phyloP scores from a whole-genome alignment of 2,329 filamentous ascomycete genomes.

The Colletotrichum chlorophyti region DNA sequence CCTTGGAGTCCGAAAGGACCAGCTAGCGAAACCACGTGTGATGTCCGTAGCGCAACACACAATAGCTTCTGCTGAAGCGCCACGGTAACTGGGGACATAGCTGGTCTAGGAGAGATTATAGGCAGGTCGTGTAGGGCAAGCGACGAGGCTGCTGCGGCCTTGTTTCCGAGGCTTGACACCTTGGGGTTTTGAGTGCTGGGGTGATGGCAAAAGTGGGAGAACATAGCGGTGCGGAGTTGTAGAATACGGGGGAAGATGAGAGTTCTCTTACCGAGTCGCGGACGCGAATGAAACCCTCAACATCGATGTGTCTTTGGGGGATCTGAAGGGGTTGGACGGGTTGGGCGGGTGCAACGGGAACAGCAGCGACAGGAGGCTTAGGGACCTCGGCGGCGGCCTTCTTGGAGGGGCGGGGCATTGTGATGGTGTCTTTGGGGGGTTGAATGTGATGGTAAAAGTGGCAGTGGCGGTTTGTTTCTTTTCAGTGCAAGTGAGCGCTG shows the following conservation, averaged over 20 bases:
- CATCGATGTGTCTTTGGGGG: conserved; percentile 57
- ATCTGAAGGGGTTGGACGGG: conserved; percentile 36
- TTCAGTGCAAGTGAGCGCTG: conserved; percentile 20
- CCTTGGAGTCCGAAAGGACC: too few relatives aligned
- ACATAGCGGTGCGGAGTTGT: background rate
- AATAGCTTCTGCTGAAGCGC: too few relatives aligned
- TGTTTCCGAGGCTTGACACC: background rate
- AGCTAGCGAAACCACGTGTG: too few relatives aligned
- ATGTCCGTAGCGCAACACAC: too few relatives aligned
- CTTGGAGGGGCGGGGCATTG: conserved; percentile 56
- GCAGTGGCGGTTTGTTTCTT: background rate
- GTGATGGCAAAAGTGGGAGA: background rate
- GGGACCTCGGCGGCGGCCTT: conserved; percentile 46
- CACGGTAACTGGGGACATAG: too few relatives aligned
- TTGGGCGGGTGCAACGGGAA: conserved; percentile 40
- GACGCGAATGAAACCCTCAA: conserved; percentile 80
- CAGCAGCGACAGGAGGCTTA: conserved; percentile 41
- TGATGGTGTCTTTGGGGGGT: conserved; percentile 33
- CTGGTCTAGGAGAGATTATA: too few relatives aligned
- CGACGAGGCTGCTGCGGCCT: background rate
- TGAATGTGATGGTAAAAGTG: conserved; percentile 21
- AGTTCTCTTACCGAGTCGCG: conserved; percentile 75
- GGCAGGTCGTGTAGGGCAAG: too few relatives aligned
- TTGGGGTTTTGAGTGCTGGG: background rate
- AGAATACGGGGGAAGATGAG: background rate